A percentile compares a stretch with the other conserved stretches of the same genome.
Conservation (phyloP, 1,284 basidiomycete genomes). For the Cryptococcus floricola region DNA sequence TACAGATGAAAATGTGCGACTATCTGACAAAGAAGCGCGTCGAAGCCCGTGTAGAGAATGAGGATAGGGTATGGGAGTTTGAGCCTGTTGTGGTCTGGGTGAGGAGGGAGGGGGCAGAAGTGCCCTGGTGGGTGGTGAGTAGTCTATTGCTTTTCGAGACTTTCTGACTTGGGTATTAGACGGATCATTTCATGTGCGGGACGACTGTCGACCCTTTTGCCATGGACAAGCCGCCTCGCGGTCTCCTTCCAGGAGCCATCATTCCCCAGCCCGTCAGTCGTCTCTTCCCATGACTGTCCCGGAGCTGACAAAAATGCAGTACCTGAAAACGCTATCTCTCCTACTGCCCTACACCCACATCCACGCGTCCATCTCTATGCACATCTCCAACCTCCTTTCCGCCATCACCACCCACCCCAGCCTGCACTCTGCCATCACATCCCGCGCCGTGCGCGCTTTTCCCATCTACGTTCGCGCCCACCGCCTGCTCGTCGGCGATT, state of each 20-base stretch:
- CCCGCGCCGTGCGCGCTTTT: slow-evolving; percentile 18
- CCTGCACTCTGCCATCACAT: slow-evolving; percentile 30
- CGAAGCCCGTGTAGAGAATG: not conserved
- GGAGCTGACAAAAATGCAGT: slow-evolving; percentile 4
- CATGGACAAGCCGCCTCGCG: slow-evolving; percentile 13
- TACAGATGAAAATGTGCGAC: slow-evolving; percentile 29
- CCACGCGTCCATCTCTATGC: slow-evolving; percentile 35
- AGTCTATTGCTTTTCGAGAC: not conserved
- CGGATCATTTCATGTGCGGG: slow-evolving; percentile 35
- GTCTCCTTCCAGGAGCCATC: slow-evolving; percentile 8
- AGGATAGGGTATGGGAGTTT: slow-evolving; percentile 5
- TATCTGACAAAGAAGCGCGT: slow-evolving; percentile 14
- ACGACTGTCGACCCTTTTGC: slow-evolving; percentile 13
- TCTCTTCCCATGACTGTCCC: not conserved
- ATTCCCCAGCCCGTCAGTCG: slow-evolving; percentile 18
- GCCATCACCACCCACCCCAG: slow-evolving; percentile 33
- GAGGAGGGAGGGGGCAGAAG: slow-evolving; percentile 20
- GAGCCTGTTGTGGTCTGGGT: slow-evolving; percentile 38
- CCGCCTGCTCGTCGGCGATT: slow-evolving; percentile 26
- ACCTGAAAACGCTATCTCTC: slow-evolving; percentile 24
- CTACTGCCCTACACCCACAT: slow-evolving; percentile 41
- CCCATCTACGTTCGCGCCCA: slow-evolving; percentile 31
- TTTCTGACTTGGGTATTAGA: slow-evolving; percentile 11
- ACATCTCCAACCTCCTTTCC: slow-evolving; percentile 42
- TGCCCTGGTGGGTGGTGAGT: slow-evolving; percentile 37